phyloP scores from a whole-genome alignment of 176 grass and related monocot species.

The Musa troglodytarum region DNA sequence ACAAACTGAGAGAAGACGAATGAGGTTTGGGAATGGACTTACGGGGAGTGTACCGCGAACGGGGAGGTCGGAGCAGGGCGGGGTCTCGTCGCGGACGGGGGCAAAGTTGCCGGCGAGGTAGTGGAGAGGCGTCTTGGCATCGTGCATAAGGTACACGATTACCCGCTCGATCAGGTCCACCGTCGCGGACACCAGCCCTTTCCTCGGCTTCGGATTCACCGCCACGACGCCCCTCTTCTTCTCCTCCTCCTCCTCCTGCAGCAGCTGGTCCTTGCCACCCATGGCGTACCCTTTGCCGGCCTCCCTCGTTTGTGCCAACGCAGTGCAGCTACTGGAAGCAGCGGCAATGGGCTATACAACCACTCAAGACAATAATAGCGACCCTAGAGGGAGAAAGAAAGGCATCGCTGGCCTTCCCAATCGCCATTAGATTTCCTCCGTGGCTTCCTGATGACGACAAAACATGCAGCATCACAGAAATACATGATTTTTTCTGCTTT shows the following conservation, averaged over 20 bases:
- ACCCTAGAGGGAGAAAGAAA: too few species aligned
- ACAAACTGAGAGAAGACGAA: not conserved
- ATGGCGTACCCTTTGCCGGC: constrained; percentile 13
- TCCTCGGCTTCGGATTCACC: constrained; percentile 50
- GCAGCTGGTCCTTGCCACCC: constrained; percentile 23
- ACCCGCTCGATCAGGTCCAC: constrained; percentile 58
- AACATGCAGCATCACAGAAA: too few species aligned
- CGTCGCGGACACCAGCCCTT: constrained; percentile 48
- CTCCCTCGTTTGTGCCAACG: not conserved
- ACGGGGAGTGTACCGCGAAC: constrained; percentile 72
- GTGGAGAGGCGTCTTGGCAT: constrained; percentile 43
- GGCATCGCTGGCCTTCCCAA: too few species aligned
- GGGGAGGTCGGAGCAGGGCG: constrained; percentile 46
- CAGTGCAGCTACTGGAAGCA: too few species aligned
- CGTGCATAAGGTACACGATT: constrained; percentile 49
- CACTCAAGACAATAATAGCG: too few species aligned
- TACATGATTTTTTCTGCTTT: too few species aligned
- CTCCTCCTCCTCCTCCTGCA: constrained; percentile 1
- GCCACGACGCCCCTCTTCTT: constrained; percentile 16
- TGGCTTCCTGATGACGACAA: too few species aligned
- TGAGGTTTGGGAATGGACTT: not conserved
- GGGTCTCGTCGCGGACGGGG: constrained; percentile 66
- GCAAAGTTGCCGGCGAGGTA: constrained; percentile 88
- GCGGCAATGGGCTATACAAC: too few species aligned
- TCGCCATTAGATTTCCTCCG: too few species aligned